These are phyloP conservation scores for Diaporthe sp. DNA, from an alignment of 2,329 filamentous ascomycete species.

Conservation along the genomic window DNA sequence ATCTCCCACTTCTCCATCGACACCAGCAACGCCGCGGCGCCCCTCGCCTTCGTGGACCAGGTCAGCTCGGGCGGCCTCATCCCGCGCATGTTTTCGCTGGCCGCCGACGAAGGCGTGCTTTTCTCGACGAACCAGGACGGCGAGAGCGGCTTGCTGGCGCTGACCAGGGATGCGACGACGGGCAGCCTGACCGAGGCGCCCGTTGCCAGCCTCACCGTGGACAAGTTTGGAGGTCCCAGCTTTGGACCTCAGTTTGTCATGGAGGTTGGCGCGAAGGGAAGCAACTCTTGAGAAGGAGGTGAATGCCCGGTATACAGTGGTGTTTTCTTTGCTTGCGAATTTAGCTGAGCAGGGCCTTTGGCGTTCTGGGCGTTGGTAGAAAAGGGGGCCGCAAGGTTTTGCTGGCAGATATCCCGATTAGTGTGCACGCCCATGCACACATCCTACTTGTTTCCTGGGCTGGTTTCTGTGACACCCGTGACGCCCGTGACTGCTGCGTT, in stretches of 20 bases:
- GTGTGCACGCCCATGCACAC: not conserved
- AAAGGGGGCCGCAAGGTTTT: not conserved
- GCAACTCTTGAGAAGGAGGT: constrained; percentile 10
- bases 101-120: constrained; percentile 52
- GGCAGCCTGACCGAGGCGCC: constrained; percentile 50
- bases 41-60: constrained; percentile 51
- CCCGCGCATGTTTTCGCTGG: constrained; percentile 63
- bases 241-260: constrained; percentile 51
- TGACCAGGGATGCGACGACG: constrained; percentile 49
- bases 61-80: constrained; percentile 52
- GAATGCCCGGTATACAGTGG: not conserved
- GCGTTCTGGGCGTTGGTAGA: not conserved
- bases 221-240: constrained; percentile 47
- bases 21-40: constrained; percentile 45
- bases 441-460: not conserved
- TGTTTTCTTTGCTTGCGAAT: not conserved
- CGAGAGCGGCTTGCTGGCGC: constrained; percentile 54
- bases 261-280: constrained; percentile 30
- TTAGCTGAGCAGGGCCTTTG: not conserved
- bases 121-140: constrained; percentile 64
- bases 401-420: not conserved
- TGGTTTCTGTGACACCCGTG: not conserved
- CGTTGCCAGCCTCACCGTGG: constrained; percentile 45
- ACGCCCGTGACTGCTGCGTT: not conserved
- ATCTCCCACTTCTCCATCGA: constrained; percentile 61